Evolutionary conservation across 495 filamentous ascomycete species (phyloP).

Genomic region (Aspergillus sclerotioniger): DNA sequence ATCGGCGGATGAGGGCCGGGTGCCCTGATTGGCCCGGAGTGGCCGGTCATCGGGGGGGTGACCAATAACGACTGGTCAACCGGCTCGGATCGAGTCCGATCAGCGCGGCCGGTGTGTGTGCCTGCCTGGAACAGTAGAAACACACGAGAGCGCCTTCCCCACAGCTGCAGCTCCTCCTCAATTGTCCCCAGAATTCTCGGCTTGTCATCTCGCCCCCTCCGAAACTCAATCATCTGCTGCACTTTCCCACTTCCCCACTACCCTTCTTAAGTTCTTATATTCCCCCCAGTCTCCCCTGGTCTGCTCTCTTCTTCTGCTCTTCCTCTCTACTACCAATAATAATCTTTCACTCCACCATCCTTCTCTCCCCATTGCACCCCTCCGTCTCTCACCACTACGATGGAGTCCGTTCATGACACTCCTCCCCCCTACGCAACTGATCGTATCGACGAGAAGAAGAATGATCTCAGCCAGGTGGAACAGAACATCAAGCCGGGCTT

Average conservation of each 20-base stretch:
- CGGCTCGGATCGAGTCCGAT: not conserved
- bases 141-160: not conserved
- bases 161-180: not conserved
- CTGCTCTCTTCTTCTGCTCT: not conserved
- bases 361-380: not conserved
- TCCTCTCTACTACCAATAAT: not conserved
- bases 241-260: not conserved
- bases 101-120: not conserved
- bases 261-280: not conserved
- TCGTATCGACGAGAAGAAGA: conserved; percentile 4
- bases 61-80: not conserved
- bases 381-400: not conserved
- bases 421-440: conserved; percentile 3
- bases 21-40: not conserved
- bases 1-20: not conserved
- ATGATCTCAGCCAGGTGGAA: not conserved
- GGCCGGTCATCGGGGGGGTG: not conserved
- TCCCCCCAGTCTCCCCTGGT: not conserved
- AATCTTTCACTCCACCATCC: not conserved
- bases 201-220: not conserved
- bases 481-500: not conserved
- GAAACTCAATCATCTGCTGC: not conserved
- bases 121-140: not conserved
- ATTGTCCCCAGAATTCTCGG: not conserved
- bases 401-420: not conserved